These are phyloP conservation scores for Sporothrix brunneoviolacea DNA, from an alignment of 2,329 filamentous ascomycete genomes.

Conservation along the genomic window DNA sequence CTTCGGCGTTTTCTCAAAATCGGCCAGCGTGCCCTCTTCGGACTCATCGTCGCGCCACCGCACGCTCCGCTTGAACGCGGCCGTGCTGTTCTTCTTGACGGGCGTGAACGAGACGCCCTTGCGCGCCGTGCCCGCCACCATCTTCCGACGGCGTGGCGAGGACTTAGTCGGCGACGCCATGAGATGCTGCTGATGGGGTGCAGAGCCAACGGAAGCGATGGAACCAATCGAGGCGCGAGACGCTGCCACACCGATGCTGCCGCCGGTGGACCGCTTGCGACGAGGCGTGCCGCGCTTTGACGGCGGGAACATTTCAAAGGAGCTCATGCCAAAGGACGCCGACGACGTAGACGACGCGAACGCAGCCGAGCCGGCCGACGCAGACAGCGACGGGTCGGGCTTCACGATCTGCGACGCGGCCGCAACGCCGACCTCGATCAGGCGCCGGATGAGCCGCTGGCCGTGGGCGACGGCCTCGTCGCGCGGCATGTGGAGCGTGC, in stretches of 20 bases:
- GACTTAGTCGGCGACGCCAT: constrained; percentile 61
- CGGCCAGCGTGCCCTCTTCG: constrained; percentile 75
- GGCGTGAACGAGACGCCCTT: constrained; percentile 80
- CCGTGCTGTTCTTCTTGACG: constrained; percentile 57
- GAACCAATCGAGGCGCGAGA: not conserved
- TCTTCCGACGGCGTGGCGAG: constrained; percentile 75
- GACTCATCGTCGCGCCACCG: constrained; percentile 86
- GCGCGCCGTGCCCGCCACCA: constrained; percentile 40
- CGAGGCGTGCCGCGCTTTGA: constrained; percentile 70
- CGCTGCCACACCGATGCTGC: constrained; percentile 15
- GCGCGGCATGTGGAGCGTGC: constrained; percentile 75
- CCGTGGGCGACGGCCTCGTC: constrained; percentile 76
- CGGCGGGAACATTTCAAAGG: constrained; percentile 63
- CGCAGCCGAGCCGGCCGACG: not conserved
- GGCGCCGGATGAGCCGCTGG: constrained; percentile 65
- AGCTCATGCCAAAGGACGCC: constrained; percentile 34
- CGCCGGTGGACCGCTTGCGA: constrained; percentile 50
- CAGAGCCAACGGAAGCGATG: not conserved
- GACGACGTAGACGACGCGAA: not conserved
- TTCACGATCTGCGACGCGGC: constrained; percentile 81
- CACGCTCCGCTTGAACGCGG: constrained; percentile 63
- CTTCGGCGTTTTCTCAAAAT: constrained; percentile 86
- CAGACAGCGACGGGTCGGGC: constrained; percentile 56
- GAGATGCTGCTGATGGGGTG: constrained; percentile 27
- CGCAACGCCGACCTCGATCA: constrained; percentile 69